phyloP scores from a whole-genome alignment of 2,329 filamentous ascomycete species.

The Exophiala sideris region DNA sequence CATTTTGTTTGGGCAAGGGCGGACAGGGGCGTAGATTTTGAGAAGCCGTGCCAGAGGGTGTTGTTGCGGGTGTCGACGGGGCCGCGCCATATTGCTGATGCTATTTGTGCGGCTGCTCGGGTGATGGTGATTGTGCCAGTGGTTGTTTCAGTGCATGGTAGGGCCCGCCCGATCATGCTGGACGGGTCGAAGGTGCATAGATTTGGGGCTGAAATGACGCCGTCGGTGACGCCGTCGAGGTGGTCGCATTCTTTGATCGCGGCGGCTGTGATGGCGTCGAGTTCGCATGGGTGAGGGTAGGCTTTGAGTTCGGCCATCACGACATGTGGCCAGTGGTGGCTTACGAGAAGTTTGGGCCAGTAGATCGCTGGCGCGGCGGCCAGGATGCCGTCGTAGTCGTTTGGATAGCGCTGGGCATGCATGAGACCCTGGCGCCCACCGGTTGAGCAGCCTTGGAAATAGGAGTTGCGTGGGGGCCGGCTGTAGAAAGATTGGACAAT shows the following conservation, averaged over 20 bases:
- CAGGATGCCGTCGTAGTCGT: slow-evolving; percentile 30
- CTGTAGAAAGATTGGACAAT: slow-evolving; percentile 15
- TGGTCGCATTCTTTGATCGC: slow-evolving; percentile 34
- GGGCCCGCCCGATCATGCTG: slow-evolving; percentile 5
- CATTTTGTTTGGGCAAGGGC: slow-evolving; percentile 32
- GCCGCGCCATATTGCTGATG: slow-evolving; percentile 35
- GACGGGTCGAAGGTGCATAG: slow-evolving; percentile 18
- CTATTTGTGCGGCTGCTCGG: slow-evolving; percentile 32
- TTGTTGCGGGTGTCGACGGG: slow-evolving; percentile 21
- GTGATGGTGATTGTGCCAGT: slow-evolving; percentile 27
- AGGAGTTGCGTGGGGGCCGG: slow-evolving; percentile 29
- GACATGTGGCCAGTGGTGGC: slow-evolving; percentile 27
- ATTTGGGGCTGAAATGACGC: slow-evolving; percentile 24
- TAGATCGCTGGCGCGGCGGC: slow-evolving; percentile 28
- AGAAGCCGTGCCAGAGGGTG: slow-evolving; percentile 36
- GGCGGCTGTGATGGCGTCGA: slow-evolving; percentile 34
- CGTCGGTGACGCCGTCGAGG: slow-evolving; percentile 29
- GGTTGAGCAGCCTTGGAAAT: slow-evolving; percentile 58
- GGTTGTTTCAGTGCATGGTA: slow-evolving; percentile 14
- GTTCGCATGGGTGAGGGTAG: slow-evolving; percentile 33
- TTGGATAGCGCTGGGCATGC: slow-evolving; percentile 33
- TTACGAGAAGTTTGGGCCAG: slow-evolving; percentile 31
- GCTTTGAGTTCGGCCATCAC: slow-evolving; percentile 29
- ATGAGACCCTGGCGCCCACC: slow-evolving; percentile 59
- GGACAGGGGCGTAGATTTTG: slow-evolving; percentile 29